Evolutionary conservation across 83 land plant genomes (phyloP).

Genomic region (Thuja plicata): DNA sequence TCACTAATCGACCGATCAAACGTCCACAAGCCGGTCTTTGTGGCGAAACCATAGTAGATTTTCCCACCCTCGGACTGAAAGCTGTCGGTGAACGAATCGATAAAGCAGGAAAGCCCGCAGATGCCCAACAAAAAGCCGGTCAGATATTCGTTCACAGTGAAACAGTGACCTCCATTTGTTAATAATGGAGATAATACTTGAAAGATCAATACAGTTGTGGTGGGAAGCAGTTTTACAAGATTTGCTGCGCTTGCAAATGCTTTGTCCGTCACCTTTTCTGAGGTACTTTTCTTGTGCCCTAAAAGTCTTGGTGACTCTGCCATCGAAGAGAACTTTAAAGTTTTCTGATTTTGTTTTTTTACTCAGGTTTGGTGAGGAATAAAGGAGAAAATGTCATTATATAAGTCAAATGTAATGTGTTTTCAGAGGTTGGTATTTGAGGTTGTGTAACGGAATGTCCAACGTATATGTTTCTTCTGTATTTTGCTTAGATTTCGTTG

Average conservation of each 20-base stretch:
- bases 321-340: too few species aligned
- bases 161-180: constrained; percentile 41
- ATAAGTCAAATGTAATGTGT: too few species aligned
- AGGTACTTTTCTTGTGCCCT: not conserved
- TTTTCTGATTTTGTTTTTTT: too few species aligned
- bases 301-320: not conserved
- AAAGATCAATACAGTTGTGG: constrained; percentile 56
- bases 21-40: constrained; percentile 42
- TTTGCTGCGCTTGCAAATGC: constrained; percentile 41
- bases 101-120: constrained; percentile 37
- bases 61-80: constrained; percentile 32
- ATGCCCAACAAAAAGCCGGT: constrained; percentile 31
- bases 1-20: constrained; percentile 3
- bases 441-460: too few species aligned
- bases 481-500: too few species aligned
- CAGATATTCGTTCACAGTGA: constrained; percentile 8
- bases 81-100: constrained; percentile 54
- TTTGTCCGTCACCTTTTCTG: constrained; percentile 23
- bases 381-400: too few species aligned
- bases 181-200: constrained; percentile 39
- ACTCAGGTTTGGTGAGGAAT: too few species aligned
- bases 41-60: constrained; percentile 45
- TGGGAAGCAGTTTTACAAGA: constrained; percentile 55
- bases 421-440: too few species aligned
- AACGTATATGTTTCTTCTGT: too few species aligned